Conservation (phyloP, 345 rosid species). For the Mallotus nudiflorus region DNA sequence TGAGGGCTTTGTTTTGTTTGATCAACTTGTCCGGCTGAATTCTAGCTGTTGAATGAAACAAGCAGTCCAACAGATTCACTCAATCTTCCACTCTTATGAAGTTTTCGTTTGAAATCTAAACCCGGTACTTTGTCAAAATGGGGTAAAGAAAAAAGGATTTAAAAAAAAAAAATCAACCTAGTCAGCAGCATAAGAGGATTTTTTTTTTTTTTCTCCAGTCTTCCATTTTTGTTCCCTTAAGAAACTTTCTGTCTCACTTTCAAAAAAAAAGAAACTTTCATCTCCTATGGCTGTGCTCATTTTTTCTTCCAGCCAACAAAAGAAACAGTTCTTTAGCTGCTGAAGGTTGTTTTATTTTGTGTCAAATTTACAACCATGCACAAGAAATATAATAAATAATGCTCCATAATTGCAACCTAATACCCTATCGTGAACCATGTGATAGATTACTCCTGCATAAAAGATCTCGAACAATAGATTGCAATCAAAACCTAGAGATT, state of each 20-base stretch:
- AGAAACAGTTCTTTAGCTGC: not conserved
- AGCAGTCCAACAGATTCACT: not conserved
- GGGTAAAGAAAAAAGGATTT: not conserved
- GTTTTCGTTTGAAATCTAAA: not conserved
- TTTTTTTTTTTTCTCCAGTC: too few relatives aligned
- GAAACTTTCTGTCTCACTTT: too few relatives aligned
- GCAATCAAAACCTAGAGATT: not conserved
- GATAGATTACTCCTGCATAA: not conserved
- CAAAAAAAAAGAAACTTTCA: too few relatives aligned
- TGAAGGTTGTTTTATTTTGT: not conserved
- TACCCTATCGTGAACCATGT: not conserved
- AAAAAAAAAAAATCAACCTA: not conserved
- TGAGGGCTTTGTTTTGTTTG: not conserved
- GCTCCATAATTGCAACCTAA: not conserved
- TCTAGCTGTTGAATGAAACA: not conserved
- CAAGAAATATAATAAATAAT: not conserved
- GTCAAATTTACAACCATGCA: not conserved
- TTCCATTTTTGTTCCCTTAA: too few relatives aligned
- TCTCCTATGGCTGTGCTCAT: not conserved
- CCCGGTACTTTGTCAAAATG: not conserved
- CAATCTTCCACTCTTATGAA: not conserved
- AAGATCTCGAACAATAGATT: not conserved
- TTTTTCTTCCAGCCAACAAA: constrained; percentile 1
- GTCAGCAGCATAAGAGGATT: too few relatives aligned
- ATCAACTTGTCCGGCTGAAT: not conserved